Base-by-base conservation (phyloP, 495 filamentous ascomycete genomes). In the Penicillium verhagenii region DNA sequence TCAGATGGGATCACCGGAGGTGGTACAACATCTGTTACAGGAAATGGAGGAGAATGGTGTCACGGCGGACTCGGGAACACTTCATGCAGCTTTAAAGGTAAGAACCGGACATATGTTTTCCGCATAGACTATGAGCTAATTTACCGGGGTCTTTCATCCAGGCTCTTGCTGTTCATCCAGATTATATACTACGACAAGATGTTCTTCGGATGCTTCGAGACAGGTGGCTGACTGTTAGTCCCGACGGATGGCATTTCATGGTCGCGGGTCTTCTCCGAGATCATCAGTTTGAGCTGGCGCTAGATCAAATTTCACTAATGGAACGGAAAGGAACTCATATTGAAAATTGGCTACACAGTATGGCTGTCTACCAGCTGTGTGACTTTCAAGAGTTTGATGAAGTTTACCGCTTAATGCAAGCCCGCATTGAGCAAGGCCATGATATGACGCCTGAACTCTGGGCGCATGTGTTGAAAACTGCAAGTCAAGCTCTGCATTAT, bases 111-210 rank as follows among this genome's bases (percentile, higher is more conserved):
- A 48, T 2, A 23, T 58, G 19, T 9, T 31, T 31, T 13, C n/a
- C n/a, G 39, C 9, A 23, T 11, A 3, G 6, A 1, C 21, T 11
- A 24, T 43, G 7, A 23, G 23, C 42, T 45, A 28, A 45, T 25
- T 14, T 6, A 25, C 18, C 2, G 2, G 7, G n/a, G n/a, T n/a
- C n/a, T n/a, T 6, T 13, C 1, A 6, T 25, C 1, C 48, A 92
- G 84, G 82, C 83, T 6, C 82, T 92, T 20, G 83, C 90, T 13
- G 83, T 95, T 20, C 92, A 96, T 67, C 92, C 93, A 1, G 86
- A 97, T 68, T 92, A 94, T 57, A 39, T 91, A 1, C 75, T 92
- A 10, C 86, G 91, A 20, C 75, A 79, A 31, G 75, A 86, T 26
- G 75, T 96, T n/a, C 69, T 97, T 21, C 65, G 77, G 39, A 83